Evolutionary conservation across 2,329 filamentous ascomycete species (phyloP), one percentile per base, ranked within the genome.

Genomic region (Lanzia echinophila): DNA sequence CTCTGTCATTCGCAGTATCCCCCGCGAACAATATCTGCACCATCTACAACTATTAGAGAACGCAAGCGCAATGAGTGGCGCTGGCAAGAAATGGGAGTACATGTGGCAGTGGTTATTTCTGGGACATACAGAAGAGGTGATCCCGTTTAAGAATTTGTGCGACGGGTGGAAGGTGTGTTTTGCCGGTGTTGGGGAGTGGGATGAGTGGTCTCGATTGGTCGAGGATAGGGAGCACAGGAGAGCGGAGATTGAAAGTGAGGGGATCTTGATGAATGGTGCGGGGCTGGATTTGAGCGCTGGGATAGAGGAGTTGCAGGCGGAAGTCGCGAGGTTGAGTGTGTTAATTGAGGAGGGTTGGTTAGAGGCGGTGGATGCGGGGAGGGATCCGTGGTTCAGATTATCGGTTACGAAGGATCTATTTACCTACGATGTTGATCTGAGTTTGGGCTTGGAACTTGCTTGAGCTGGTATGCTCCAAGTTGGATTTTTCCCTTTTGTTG

Each of bases 41-140:
- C 50, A 47, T 41, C 33, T 31, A 8, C 17, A 39, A 19, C 5
- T 52, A 6, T 20, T 52, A 4, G 31, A 22, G 12, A n/a, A 15
- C 17, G 34, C 42, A n/a, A 13, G 20, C 19, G n/a, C 22, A 7
- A 19, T 22, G 3, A 20, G 32, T 32, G 34, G 33, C 7, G 43
- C n/a, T 4, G 43, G 17, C 5, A 24, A 47, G 12, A 31, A 24
- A 11, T 52, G 50, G 50, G 34, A 11, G 11, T 19, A 6, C 7
- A 52, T 52, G 43, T 52, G 43, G 42, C 22, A 39, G 13, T 41
- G 36, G 7, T 34, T 52, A 1, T 47, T 52, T 17, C 17, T 47
- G 2, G 33, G 33, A 3, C 4, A 7, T 17, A 41, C 11, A 6
- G 19, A 43, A 15, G 41, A 43, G 11, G 3, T 33, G 6, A 13